Evolutionary conservation across 768 basidiomycete genomes (phyloP).

Genomic region (Kwoniella dendrophila): DNA sequence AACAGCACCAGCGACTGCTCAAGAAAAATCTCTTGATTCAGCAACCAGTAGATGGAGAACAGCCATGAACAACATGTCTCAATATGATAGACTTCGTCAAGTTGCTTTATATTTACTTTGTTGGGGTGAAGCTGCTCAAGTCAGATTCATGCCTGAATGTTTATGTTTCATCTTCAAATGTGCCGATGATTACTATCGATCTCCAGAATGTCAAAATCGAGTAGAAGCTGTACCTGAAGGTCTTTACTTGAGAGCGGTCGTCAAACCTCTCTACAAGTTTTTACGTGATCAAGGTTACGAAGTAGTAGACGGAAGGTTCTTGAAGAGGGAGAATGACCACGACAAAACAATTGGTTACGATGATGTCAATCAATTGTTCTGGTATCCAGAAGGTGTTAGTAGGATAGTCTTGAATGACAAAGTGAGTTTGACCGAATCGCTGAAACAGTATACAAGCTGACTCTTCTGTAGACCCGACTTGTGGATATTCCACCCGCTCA

Average conservation of each 20-base stretch:
- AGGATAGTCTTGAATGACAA: constrained; percentile 85
- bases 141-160: constrained; percentile 93
- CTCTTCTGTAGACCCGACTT: constrained; percentile 70
- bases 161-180: constrained; percentile 99
- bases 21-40: constrained; percentile 76
- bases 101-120: constrained; percentile 92
- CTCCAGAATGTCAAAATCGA: constrained; percentile 93
- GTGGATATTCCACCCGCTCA: constrained; percentile 88
- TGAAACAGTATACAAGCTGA: constrained; percentile 10
- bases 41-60: constrained; percentile 92
- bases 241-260: constrained; percentile 83
- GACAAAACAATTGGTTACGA: constrained; percentile 96
- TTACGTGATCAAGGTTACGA: constrained; percentile 98
- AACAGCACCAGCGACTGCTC: constrained; percentile 58
- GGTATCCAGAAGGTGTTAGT: constrained; percentile 98
- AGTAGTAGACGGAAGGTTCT: constrained; percentile 90
- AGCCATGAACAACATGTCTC: constrained; percentile 98
- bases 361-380: constrained; percentile 98
- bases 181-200: constrained; percentile 98
- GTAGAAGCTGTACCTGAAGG: constrained; percentile 92
- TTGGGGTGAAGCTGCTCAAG: constrained; percentile 98
- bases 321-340: constrained; percentile 89
- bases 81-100: constrained; percentile 94
- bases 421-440: constrained; percentile 58
- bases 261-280: constrained; percentile 93